These are phyloP conservation scores for Leptodermis oblonga DNA, from an alignment of 257 asterid genomes.

Conservation along the genomic window DNA sequence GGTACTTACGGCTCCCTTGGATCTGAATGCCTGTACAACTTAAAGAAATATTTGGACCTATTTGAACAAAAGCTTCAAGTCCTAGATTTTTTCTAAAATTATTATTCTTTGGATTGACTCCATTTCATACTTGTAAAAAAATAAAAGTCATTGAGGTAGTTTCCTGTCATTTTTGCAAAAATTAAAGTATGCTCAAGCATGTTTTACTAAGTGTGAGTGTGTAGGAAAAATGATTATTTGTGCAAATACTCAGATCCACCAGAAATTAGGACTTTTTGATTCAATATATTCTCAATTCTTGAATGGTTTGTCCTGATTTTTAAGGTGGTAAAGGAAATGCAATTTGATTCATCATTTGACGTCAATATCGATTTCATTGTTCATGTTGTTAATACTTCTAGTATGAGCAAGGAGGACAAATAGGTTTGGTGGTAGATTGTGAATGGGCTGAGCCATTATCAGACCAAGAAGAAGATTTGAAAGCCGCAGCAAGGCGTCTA, in stretches of 20 bases:
- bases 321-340: background rate
- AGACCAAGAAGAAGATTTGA: conserved; percentile 36
- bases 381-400: conserved; percentile 17
- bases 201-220: background rate
- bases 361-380: conserved; percentile 3
- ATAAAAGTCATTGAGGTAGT: background rate
- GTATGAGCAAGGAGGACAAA: conserved; percentile 48
- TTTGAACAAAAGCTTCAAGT: background rate
- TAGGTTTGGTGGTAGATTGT: conserved; percentile 51
- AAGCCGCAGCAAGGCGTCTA: conserved; percentile 48
- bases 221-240: background rate
- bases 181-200: background rate
- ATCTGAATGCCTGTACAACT: background rate
- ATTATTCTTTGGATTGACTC: background rate
- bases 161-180: background rate
- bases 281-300: background rate
- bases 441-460: conserved; percentile 55
- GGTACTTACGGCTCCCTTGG: background rate
- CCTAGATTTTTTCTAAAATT: background rate
- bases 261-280: background rate
- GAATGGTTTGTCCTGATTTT: background rate
- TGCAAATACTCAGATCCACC: background rate
- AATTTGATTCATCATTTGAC: background rate
- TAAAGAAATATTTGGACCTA: background rate
- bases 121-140: background rate